Evolutionary conservation across 1,139 yeast genomes (phyloP).

Genomic region (Geotrichum restrictum): DNA sequence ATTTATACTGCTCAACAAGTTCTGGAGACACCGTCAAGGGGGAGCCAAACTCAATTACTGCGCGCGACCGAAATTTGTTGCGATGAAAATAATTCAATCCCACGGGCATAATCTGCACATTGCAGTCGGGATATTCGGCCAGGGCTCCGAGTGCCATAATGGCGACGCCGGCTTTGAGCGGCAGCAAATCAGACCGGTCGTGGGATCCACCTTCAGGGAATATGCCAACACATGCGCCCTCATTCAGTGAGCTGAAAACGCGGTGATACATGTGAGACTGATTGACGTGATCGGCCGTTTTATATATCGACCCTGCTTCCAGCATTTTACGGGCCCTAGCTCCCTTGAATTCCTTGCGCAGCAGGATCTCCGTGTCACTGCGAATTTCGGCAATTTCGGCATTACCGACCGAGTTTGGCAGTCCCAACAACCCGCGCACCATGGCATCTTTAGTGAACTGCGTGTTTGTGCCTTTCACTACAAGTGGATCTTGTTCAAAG

Average conservation of each 20-base stretch:
- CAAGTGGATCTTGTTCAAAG: conserved; percentile 41
- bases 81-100: conserved; percentile 98
- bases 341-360: conserved; percentile 72
- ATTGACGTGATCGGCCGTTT: conserved; percentile 76
- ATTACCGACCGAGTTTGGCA: conserved; percentile 77
- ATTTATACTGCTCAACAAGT: conserved; percentile 59
- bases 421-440: conserved; percentile 65
- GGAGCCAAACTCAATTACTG: conserved; percentile 89
- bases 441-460: conserved; percentile 62
- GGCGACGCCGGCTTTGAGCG: conserved; percentile 95
- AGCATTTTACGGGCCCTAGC: conserved; percentile 41
- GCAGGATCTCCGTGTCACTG: conserved; percentile 66
- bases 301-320: conserved; percentile 54
- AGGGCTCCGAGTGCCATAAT: conserved; percentile 95
- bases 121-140: conserved; percentile 60
- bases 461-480: conserved; percentile 64
- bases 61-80: conserved; percentile 88
- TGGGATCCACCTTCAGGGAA: conserved; percentile 98
- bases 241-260: conserved; percentile 76
- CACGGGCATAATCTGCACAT: conserved; percentile 85
- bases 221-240: conserved; percentile 84
- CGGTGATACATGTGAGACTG: conserved; percentile 75
- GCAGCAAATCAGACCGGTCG: conserved; percentile 84
- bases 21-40: conserved; percentile 70
- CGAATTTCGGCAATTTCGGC: conserved; percentile 64